Conservation (phyloP, 2,329 filamentous ascomycete genomes). For the Penicillium vulpinum region DNA sequence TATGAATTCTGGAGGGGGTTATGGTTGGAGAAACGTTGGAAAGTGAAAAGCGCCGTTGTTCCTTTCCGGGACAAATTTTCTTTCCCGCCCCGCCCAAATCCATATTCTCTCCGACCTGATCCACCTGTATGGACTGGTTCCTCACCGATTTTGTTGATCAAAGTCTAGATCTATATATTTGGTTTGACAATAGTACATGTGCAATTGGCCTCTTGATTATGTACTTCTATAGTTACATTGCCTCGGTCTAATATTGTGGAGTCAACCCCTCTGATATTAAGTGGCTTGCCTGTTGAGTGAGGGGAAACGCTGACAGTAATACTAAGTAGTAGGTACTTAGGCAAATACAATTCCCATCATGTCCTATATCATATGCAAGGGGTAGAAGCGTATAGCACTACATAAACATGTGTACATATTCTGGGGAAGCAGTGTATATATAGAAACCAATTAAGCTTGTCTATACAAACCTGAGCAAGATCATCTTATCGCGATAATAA, state of each 20-base stretch:
- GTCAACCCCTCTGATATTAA: constrained; percentile 13
- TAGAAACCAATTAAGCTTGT: background rate
- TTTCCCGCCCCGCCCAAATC: constrained; percentile 26
- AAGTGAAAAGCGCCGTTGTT: constrained; percentile 14
- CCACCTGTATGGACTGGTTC: constrained; percentile 21
- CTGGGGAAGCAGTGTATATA: background rate
- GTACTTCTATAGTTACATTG: background rate
- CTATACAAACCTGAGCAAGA: too few relatives aligned
- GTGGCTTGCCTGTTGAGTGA: constrained; percentile 16
- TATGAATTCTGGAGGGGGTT: background rate
- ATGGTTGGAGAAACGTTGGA: background rate
- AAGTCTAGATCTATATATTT: constrained; percentile 13
- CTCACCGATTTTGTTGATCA: constrained; percentile 18
- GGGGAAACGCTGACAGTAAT: background rate
- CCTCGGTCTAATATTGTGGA: constrained; percentile 9
- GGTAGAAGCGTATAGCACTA: background rate
- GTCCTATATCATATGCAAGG: background rate
- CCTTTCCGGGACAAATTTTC: constrained; percentile 28
- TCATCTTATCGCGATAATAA: constrained; percentile 6
- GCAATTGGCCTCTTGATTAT: background rate
- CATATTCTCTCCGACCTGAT: constrained; percentile 20
- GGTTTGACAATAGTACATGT: background rate
- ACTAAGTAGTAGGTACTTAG: background rate
- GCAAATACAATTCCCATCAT: background rate
- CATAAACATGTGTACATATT: background rate